A percentile compares a stretch with the other conserved stretches of the same genome.
These are phyloP conservation scores for Celoporthe dispersa DNA, from an alignment of 2,329 filamentous ascomycete species.

Conservation along the genomic window DNA sequence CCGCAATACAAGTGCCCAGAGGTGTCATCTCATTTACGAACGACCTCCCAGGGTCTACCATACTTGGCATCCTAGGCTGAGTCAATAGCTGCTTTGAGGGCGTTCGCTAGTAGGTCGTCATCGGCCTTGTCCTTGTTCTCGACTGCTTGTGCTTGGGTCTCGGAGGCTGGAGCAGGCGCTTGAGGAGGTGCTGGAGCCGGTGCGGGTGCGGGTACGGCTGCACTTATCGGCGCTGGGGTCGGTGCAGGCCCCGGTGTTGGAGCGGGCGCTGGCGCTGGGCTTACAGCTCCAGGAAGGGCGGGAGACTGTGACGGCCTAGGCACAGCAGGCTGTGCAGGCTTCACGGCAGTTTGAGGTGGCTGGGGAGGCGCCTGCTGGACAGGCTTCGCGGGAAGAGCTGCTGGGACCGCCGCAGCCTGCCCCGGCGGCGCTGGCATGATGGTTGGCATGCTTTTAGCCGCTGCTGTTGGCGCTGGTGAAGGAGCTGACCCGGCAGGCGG, in stretches of 20 bases:
- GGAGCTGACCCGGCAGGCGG: slow-evolving; percentile 1
- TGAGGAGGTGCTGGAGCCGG: slow-evolving; percentile 21
- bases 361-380: slow-evolving; percentile 14
- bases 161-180: slow-evolving; percentile 9
- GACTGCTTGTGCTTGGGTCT: background rate
- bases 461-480: slow-evolving; percentile 4
- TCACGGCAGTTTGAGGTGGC: slow-evolving; percentile 15
- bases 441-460: slow-evolving; percentile 8
- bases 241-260: slow-evolving; percentile 22
- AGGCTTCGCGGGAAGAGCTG: background rate
- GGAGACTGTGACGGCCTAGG: slow-evolving; percentile 24
- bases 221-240: slow-evolving; percentile 18
- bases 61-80: background rate
- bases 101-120: slow-evolving; percentile 17
- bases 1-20: background rate
- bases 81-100: slow-evolving; percentile 21
- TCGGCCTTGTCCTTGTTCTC: slow-evolving; percentile 10
- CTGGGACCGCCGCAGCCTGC: background rate
- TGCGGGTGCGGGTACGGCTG: background rate
- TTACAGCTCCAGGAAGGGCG: slow-evolving; percentile 17
- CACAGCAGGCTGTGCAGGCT: slow-evolving; percentile 27
- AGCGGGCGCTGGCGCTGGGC: slow-evolving; percentile 22
- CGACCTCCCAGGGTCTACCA: background rate
- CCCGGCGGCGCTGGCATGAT: slow-evolving; percentile 14
- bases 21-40: background rate